A percentile compares a stretch with the other conserved stretches of the same genome.
These are phyloP conservation scores for Dillenia turbinata DNA, from an alignment of 164 flowering plant species.

Conservation along the genomic window DNA sequence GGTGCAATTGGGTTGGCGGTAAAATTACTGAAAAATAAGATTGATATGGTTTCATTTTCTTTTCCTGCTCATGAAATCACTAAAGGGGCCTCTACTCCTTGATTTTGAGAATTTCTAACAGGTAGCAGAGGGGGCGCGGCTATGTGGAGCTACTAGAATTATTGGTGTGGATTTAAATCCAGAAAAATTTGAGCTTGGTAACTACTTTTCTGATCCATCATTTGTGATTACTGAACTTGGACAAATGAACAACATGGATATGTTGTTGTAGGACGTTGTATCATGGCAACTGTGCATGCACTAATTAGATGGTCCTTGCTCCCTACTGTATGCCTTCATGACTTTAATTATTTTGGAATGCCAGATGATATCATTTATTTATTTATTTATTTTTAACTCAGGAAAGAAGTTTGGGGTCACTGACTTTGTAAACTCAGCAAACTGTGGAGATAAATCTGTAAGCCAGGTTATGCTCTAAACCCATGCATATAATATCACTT, in stretches of 20 bases:
- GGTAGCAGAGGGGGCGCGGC: constrained; percentile 68
- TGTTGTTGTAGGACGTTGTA: too few species aligned
- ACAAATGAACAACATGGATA: too few species aligned
- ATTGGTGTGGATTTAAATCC: constrained; percentile 56
- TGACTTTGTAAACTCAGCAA: constrained; percentile 42
- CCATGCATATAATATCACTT: neutral
- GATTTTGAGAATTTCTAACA: constrained; percentile 4
- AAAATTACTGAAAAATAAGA: constrained; percentile 1
- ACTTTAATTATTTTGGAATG: neutral
- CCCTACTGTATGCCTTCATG: neutral
- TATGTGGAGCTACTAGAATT: constrained; percentile 50
- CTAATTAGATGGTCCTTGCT: too few species aligned
- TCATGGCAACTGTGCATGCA: too few species aligned
- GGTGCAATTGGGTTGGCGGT: constrained; percentile 68
- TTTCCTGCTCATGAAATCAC: too few species aligned
- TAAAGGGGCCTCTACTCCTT: too few species aligned
- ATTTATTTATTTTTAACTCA: constrained; percentile 10
- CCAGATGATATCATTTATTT: neutral
- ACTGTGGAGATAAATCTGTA: constrained; percentile 28
- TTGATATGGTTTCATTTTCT: neutral
- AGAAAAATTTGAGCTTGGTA: constrained; percentile 44
- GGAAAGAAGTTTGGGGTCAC: constrained; percentile 54
- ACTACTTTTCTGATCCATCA: neutral
- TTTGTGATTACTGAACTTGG: neutral
- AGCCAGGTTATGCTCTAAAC: constrained; percentile 33